Conservation (phyloP, 306 rosid species). For the Crotalaria pallida region DNA sequence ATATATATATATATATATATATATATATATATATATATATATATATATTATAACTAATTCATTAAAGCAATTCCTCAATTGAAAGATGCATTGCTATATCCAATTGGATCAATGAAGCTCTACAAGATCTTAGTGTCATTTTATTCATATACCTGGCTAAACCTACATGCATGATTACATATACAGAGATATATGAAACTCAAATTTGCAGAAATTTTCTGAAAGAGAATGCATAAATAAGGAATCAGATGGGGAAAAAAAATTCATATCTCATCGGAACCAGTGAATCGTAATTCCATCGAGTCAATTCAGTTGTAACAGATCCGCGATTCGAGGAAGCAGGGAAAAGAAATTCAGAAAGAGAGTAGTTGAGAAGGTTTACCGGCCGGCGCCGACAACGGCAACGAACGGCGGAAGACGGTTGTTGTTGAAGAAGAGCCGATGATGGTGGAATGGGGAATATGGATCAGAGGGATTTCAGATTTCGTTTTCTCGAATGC, state of each 20-base stretch:
- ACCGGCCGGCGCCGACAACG: slow-evolving; percentile 29
- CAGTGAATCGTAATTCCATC: neutral
- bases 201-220: neutral
- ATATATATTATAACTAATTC: neutral
- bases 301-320: slow-evolving; percentile 19
- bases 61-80: neutral
- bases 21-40: neutral
- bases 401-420: neutral
- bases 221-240: neutral
- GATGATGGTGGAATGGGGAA: neutral
- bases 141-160: slow-evolving; percentile 1
- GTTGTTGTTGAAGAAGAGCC: slow-evolving; percentile 25
- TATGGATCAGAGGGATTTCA: slow-evolving; percentile 19
- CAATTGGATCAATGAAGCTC: neutral
- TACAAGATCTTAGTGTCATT: slow-evolving; percentile 17
- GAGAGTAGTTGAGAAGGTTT: neutral
- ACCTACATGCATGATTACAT: neutral
- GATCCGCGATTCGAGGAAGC: slow-evolving; percentile 18
- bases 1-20: neutral
- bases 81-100: slow-evolving; percentile 1
- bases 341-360: neutral
- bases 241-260: neutral
- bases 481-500: slow-evolving; percentile 13
- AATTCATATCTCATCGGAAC: neutral
- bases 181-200: neutral